Evolutionary conservation across 2,329 filamentous ascomycete genomes (phyloP), one percentile per base, ranked within the genome.

Genomic region (Aureobasidium zeae): DNA sequence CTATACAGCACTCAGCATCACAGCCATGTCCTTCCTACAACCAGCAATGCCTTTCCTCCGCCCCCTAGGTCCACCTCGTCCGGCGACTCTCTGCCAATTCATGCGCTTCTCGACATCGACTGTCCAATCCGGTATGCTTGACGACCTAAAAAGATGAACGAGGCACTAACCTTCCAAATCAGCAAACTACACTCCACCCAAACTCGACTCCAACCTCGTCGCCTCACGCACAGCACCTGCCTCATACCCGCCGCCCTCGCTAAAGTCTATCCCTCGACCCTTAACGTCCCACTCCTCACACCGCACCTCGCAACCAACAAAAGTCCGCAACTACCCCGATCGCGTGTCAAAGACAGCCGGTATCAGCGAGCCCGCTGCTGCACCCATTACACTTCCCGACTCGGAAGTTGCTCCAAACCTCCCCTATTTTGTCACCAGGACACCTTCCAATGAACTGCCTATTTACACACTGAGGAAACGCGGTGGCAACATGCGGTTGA

Each of bases 401-500:
- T 45, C 50, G n/a, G 49, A 60, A 49, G 56, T 56, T 48, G 64
- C 63, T 44, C 64, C 61, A 36, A 71, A 69, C 36, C 61, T 76
- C 21, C 73, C 76, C 9, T 94, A 87, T 68, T 73, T 79, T 55
- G 73, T 96, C 51, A 70, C 70, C 39, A 81, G 86, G 49, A 89
- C 86, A 3, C 66, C 71, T 1, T 80, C 76, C 26, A 75, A 78
- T 35, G 77, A 86, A 52, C 68, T 91, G 2, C 79, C 86, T 17
- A 74, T 96, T 32, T 98, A 96, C 66, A 70, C 79, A 12, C 70
- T 78, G 52, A 69, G 66, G 51, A 88, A 85, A 67, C 72, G 77
- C 10, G 86, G 86, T 41, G 85, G 86, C 11, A 91, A 84, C 51
- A 71, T 79, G 57, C 76, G 79, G 55, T 65, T 83, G 55, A 93